Evolutionary conservation across 2,329 filamentous ascomycete species (phyloP), one percentile per base, ranked within the genome.

Genomic region (Cryphonectria naterciae): DNA sequence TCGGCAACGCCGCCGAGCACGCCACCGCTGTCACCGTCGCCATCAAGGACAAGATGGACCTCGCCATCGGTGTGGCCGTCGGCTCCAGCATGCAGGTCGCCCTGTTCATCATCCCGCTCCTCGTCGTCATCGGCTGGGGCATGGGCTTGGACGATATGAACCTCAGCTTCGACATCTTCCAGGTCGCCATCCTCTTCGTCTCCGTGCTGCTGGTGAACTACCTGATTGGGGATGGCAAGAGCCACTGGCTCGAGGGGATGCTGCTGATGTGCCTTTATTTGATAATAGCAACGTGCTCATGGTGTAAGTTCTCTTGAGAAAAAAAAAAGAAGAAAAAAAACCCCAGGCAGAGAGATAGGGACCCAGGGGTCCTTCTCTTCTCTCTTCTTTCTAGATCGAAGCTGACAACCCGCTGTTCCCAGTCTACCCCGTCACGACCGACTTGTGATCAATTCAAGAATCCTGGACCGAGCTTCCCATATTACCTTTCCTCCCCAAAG

Each of bases 201-300:
- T 90, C 93, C 1, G 93, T 93, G 0, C 88, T 97, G 58, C 86
- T 97, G 46, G 92, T 95, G 70, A 97, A 97, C 78, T 97, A 97
- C 78, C 82, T 97, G 60, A 93, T 97, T 65, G 86, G 91, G 28
- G 93, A 97, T 76, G 94, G 93, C 41, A 89, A 93, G 79, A 94
- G 91, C 73, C 93, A 95, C 76, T 96, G 93, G 83, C 85, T 95
- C 0, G 93, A 96, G 80, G 93, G 93, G 2, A 89, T 90, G 72
- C 81, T 95, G 70, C 80, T 96, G 46, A 92, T 94, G 67, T 92
- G 91, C 54, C 86, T 93, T 4, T 96, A 96, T 77, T 83, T 91
- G 56, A 96, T 96, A 68, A 95, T 96, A 77, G 92, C 92, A 15
- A 83, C 89, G 15, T 90, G 87, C 76, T 83, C 87, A n/a, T 89